Percentiles rank a stretch among this genome's conserved stretches.
Evolutionary conservation across 2,329 filamentous ascomycete species (phyloP).

Genomic region (Pleomassaria siparia): DNA sequence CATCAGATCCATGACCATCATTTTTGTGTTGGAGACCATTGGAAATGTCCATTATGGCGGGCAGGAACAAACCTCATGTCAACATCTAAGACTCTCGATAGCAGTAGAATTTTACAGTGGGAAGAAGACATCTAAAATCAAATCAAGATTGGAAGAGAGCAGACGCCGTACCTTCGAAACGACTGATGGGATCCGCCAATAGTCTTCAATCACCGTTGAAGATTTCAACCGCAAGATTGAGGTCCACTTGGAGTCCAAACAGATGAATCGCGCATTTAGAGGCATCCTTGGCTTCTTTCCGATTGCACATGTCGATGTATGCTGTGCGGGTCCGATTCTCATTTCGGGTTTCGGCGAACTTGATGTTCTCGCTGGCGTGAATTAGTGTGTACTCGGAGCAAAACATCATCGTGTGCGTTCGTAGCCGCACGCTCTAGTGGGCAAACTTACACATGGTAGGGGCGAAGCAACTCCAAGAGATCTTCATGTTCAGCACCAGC

Average conservation of each 20-base stretch:
- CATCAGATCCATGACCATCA: background rate
- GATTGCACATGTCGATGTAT: slow-evolving; percentile 23
- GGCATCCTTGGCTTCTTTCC: slow-evolving; percentile 15
- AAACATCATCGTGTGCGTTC: background rate
- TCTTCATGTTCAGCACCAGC: slow-evolving; percentile 21
- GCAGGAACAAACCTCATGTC: too few species aligned
- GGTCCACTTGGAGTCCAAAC: slow-evolving; percentile 19
- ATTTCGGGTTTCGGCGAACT: slow-evolving; percentile 17
- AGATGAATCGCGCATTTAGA: slow-evolving; percentile 15
- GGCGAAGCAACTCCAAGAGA: slow-evolving; percentile 15
- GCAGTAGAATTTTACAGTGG: too few species aligned
- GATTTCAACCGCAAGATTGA: background rate
- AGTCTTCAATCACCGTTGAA: background rate
- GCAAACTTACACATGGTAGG: slow-evolving; percentile 22
- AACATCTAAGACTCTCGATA: too few species aligned
- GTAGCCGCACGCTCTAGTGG: too few species aligned
- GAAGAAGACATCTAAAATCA: background rate
- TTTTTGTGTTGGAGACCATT: too few species aligned
- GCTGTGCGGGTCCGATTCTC: slow-evolving; percentile 23
- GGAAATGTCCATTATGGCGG: too few species aligned
- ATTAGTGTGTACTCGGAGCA: too few species aligned
- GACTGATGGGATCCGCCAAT: background rate
- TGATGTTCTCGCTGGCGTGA: slow-evolving; percentile 10
- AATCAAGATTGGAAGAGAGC: background rate
- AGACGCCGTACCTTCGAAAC: background rate